Evolutionary conservation across 805 yeast genomes (phyloP).

Genomic region (Candida gorgasii): DNA sequence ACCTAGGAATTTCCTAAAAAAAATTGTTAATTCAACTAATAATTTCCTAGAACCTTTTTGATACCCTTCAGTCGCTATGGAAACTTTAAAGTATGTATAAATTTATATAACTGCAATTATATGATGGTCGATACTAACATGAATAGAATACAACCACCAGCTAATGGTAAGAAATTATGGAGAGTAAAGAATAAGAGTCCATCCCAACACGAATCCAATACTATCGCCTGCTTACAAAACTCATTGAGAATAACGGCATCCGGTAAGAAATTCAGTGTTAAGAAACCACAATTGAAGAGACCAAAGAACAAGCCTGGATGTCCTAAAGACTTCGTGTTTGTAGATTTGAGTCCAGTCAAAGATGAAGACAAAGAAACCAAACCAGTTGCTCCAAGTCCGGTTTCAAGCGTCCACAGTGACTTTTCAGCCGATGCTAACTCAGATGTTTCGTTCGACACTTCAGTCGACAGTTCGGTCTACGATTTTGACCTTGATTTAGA

Average conservation of each 20-base stretch:
- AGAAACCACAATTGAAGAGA: constrained; percentile 43
- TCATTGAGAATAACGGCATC: constrained; percentile 45
- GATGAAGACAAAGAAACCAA: constrained; percentile 21
- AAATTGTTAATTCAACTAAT: no score
- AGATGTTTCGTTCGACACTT: constrained; percentile 9
- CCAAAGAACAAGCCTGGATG: constrained; percentile 47
- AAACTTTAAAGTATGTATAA: constrained; percentile 10
- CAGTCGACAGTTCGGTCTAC: constrained; percentile 10
- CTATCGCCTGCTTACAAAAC: constrained; percentile 39
- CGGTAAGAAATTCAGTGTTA: constrained; percentile 32
- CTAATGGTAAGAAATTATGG: constrained; percentile 48
- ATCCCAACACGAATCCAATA: constrained; percentile 23
- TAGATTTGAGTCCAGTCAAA: constrained; percentile 45
- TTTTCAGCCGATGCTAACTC: constrained; percentile 1
- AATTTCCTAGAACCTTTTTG: constrained; percentile 5
- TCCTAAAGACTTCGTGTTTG: constrained; percentile 48
- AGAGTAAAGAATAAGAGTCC: constrained; percentile 24
- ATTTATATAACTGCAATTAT: not conserved
- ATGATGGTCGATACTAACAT: no score
- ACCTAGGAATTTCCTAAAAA: constrained; percentile 3
- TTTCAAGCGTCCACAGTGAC: constrained; percentile 6
- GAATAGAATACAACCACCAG: constrained; percentile 33
- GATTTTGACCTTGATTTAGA: constrained; percentile 12
- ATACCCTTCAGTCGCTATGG: constrained; percentile 6
- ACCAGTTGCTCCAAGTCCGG: constrained; percentile 15